Evolutionary conservation across 148 eudicot genomes (phyloP), one percentile per base, ranked within the genome.

Genomic region (Chenopodium formosanum): DNA sequence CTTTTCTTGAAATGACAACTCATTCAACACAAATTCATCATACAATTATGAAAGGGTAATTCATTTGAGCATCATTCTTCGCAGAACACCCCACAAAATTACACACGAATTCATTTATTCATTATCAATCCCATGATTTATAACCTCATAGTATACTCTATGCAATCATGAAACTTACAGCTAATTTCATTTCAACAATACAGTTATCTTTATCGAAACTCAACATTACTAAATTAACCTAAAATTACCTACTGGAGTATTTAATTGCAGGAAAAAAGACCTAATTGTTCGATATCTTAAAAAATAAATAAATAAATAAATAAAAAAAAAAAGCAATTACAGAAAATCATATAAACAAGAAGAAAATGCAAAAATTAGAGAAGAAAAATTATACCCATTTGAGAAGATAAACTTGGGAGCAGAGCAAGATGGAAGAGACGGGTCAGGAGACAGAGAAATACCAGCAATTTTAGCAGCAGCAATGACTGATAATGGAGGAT

Each of bases 401-500:
- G 90, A 83, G 82, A 89, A 85, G 69, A 86, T 68, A 25, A 92
- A 84, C 29, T 79, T 60, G 17, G 95, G 95, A 78, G 81, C 37
- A 47, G 97, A 93, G 44, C 89, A 92, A 40, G 94, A 60, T 17
- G 90, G 77, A 16, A 90, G 94, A 84, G 94, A 80, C 0, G 94
- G 47, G 44, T 89, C 91, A 9, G 29, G 48, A 7, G 87, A 64
- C 3, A 90, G 67, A 67, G 87, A 20, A 73, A 93, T 20, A 6
- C 87, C 90, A 79, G 90, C 89, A 25, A 93, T 64, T 70, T 88
- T 87, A 1, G 93, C 89, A 2, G 94, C 94, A 67, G 87, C 88
- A 58, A 93, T 83, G 37, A 87, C 89, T 17, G 94, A 77, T 69
- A 94, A 78, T 14, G 97, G 97, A 31, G 98, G 97, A 71, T 76